Conservation (phyloP, 257 asterid genomes). For the Scutellaria galericulata region DNA sequence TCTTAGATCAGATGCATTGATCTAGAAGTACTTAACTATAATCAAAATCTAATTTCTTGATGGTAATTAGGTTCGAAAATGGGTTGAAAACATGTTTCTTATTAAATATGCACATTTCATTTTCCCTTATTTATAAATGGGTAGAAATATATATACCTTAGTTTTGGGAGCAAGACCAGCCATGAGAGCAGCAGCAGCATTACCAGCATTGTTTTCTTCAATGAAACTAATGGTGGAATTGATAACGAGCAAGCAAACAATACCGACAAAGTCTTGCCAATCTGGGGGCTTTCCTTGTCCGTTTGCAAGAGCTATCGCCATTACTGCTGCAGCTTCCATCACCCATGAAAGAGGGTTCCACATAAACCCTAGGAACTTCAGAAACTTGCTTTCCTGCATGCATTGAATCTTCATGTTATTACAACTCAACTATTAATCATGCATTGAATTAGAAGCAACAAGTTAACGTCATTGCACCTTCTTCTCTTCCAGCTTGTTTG, state of each 20-base stretch:
- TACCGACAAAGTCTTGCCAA: conserved; percentile 94
- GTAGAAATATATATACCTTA: conserved; percentile 26
- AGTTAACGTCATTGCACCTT: conserved; percentile 40
- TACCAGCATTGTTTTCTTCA: conserved; percentile 57
- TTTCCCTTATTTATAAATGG: too few relatives aligned
- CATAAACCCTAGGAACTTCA: conserved; percentile 90
- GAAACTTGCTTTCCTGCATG: conserved; percentile 73
- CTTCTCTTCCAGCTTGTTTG: conserved; percentile 91
- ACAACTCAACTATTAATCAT: too few relatives aligned
- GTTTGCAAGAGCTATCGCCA: conserved; percentile 90
- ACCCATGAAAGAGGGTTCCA: conserved; percentile 99
- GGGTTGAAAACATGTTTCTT: too few relatives aligned
- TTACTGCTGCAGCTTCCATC: conserved; percentile 93
- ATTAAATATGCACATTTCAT: too few relatives aligned
- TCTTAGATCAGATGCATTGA: too few relatives aligned
- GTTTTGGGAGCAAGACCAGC: conserved; percentile 54
- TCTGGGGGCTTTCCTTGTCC: conserved; percentile 83
- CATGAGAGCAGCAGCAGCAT: conserved; percentile 54
- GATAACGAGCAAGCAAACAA: conserved; percentile 47
- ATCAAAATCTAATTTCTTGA: too few relatives aligned
- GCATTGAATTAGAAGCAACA: neutral
- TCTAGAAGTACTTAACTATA: too few relatives aligned
- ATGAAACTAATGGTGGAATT: conserved; percentile 55
- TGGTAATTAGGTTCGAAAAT: too few relatives aligned
- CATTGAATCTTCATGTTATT: too few relatives aligned